Evolutionary conservation across 768 basidiomycete genomes (phyloP).

Genomic region (Tylopilus sp.): DNA sequence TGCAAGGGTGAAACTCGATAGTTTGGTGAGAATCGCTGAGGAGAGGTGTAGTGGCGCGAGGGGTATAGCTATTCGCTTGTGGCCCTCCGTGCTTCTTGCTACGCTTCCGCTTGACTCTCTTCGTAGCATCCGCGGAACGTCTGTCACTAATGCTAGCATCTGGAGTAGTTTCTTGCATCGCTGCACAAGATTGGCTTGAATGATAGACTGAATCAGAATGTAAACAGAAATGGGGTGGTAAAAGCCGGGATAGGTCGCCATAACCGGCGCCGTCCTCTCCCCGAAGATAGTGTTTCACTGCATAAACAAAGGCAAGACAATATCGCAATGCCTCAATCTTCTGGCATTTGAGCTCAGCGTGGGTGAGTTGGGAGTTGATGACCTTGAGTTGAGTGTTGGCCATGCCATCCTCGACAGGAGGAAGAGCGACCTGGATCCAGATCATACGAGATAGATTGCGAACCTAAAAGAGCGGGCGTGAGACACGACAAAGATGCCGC

Average conservation of each 20-base stretch:
- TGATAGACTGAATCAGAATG: slow-evolving; percentile 43
- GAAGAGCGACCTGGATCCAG: slow-evolving; percentile 76
- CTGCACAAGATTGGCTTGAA: slow-evolving; percentile 41
- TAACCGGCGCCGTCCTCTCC: slow-evolving; percentile 75
- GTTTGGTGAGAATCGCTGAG: slow-evolving; percentile 52
- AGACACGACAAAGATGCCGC: background rate
- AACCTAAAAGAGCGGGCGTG: slow-evolving; percentile 32
- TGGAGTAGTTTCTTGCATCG: slow-evolving; percentile 33
- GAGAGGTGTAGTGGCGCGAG: slow-evolving; percentile 57
- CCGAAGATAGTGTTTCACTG: slow-evolving; percentile 78
- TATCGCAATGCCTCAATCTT: slow-evolving; percentile 74
- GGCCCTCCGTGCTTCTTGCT: slow-evolving; percentile 51
- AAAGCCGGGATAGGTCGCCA: slow-evolving; percentile 61
- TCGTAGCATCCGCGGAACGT: slow-evolving; percentile 50
- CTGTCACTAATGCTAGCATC: slow-evolving; percentile 22
- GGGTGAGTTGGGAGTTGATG: slow-evolving; percentile 42
- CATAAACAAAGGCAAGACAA: slow-evolving; percentile 65
- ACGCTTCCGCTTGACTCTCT: slow-evolving; percentile 66
- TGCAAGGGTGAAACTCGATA: slow-evolving; percentile 58
- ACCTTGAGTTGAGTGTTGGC: slow-evolving; percentile 50
- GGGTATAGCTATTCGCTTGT: slow-evolving; percentile 3
- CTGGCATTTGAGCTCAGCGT: slow-evolving; percentile 51
- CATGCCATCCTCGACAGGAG: slow-evolving; percentile 48
- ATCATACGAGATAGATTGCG: slow-evolving; percentile 75
- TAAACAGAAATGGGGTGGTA: slow-evolving; percentile 59